Evolutionary conservation across 768 basidiomycete species (phyloP).

Genomic region (Pisolithus marmoratus): DNA sequence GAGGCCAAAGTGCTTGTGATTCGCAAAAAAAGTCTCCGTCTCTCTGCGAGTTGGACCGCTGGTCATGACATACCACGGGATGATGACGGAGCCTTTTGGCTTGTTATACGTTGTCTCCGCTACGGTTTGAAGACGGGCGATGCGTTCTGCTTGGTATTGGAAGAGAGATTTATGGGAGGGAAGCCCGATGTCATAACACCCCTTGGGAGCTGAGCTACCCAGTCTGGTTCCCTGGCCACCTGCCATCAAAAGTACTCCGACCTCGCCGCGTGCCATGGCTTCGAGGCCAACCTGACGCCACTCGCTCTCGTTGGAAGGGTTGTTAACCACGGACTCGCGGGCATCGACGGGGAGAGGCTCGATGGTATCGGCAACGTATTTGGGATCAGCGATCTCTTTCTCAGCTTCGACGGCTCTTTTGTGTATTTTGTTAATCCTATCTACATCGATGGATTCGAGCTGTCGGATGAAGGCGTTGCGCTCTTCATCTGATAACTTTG

Average conservation of each 20-base stretch:
- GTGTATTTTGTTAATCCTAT: conserved; percentile 89
- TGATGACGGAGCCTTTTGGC: conserved; percentile 54
- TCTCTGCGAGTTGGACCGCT: conserved; percentile 88
- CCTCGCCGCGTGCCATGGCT: conserved; percentile 76
- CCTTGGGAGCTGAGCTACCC: conserved; percentile 90
- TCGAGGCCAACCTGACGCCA: conserved; percentile 79
- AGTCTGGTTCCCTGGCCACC: conserved; percentile 96
- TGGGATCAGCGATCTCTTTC: conserved; percentile 38
- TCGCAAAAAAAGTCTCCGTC: conserved; percentile 80
- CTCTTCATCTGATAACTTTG: conserved; percentile 58
- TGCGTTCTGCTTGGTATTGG: conserved; percentile 97
- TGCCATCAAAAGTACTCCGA: conserved; percentile 96
- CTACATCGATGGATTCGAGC: conserved; percentile 76
- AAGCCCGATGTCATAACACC: conserved; percentile 95
- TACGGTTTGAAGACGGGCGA: conserved; percentile 73
- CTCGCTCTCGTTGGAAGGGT: conserved; percentile 50
- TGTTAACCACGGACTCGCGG: conserved; percentile 54
- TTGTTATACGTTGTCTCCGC: conserved; percentile 55
- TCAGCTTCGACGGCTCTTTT: conserved; percentile 68
- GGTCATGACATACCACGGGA: conserved; percentile 99
- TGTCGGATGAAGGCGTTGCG: conserved; percentile 61
- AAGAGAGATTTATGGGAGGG: conserved; percentile 92
- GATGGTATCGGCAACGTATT: conserved; percentile 46
- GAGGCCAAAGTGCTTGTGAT: conserved; percentile 79
- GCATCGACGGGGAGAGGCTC: conserved; percentile 78